phyloP scores from a whole-genome alignment of 2,329 filamentous ascomycete species.

The Ophiostoma australiae region DNA sequence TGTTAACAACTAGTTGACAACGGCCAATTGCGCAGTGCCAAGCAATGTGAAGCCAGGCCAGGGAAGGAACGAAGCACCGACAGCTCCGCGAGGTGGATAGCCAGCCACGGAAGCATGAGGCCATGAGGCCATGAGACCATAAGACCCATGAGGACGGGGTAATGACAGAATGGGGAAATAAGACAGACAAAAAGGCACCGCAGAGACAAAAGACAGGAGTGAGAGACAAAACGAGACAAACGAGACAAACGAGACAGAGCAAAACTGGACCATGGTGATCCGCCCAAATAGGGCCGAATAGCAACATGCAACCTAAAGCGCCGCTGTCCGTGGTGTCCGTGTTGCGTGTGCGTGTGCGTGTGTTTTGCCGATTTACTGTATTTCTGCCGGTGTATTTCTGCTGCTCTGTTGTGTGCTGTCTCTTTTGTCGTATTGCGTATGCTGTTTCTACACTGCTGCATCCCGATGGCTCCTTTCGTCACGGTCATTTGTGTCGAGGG shows the following conservation, averaged over 20 bases:
- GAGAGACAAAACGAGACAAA: neutral
- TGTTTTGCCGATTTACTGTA: neutral
- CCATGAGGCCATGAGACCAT: neutral
- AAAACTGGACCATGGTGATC: constrained; percentile 24
- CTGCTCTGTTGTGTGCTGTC: neutral
- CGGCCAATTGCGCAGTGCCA: neutral
- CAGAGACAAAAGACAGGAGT: neutral
- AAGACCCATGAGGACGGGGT: neutral
- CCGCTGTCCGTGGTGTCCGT: neutral
- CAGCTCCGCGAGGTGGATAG: neutral
- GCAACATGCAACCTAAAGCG: constrained; percentile 26
- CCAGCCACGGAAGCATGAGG: neutral
- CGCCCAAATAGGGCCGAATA: constrained; percentile 30
- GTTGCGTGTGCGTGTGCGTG: neutral
- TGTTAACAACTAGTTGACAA: neutral
- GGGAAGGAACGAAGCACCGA: neutral
- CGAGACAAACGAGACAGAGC: neutral
- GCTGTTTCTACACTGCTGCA: neutral
- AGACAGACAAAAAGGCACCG: neutral
- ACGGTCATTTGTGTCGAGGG: neutral
- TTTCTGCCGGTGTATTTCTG: neutral
- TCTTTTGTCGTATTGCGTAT: neutral
- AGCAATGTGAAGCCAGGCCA: neutral
- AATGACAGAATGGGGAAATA: neutral
- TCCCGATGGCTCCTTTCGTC: neutral